Evolutionary conservation across 768 basidiomycete species (phyloP).

Genomic region (Boletus barrowsii): DNA sequence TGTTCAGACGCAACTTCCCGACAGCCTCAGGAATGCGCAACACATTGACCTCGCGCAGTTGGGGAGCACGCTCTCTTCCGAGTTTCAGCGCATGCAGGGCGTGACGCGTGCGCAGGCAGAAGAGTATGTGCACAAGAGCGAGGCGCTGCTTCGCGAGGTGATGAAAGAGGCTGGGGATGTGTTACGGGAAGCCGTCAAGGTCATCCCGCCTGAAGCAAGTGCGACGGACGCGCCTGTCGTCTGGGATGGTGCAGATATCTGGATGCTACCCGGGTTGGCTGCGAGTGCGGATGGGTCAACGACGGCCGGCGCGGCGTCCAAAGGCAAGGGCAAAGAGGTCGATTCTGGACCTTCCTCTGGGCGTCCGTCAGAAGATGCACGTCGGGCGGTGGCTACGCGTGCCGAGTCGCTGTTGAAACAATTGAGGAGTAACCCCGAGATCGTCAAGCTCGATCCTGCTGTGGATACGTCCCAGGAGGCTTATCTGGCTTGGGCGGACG

Average conservation of each 20-base stretch:
- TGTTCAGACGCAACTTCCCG: conserved; percentile 66
- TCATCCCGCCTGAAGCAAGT: conserved; percentile 75
- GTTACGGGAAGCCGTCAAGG: conserved; percentile 85
- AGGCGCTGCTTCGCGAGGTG: conserved; percentile 59
- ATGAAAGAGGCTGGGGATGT: conserved; percentile 81
- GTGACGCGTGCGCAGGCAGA: conserved; percentile 75
- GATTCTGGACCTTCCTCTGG: conserved; percentile 26
- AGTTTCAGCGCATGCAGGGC: conserved; percentile 74
- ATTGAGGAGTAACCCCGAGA: conserved; percentile 69
- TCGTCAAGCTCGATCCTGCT: conserved; percentile 74
- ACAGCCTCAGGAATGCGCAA: conserved; percentile 59
- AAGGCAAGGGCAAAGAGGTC: conserved; percentile 38
- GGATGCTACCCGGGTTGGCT: conserved; percentile 57
- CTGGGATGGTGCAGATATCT: conserved; percentile 89
- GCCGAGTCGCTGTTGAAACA: conserved; percentile 75
- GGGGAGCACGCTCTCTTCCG: conserved; percentile 56
- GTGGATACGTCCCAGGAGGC: conserved; percentile 53
- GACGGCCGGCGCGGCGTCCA: conserved; percentile 11
- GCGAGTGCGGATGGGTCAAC: conserved; percentile 19
- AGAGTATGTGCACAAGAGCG: conserved; percentile 79
- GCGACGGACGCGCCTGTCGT: conserved; percentile 35
- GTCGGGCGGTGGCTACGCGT: conserved; percentile 63
- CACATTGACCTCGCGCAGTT: conserved; percentile 69
- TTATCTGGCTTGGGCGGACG: conserved; percentile 62
- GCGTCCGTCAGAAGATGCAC: conserved; percentile 37